phyloP scores from a whole-genome alignment of 768 basidiomycete species.

The Kwoniella dejecticola region DNA sequence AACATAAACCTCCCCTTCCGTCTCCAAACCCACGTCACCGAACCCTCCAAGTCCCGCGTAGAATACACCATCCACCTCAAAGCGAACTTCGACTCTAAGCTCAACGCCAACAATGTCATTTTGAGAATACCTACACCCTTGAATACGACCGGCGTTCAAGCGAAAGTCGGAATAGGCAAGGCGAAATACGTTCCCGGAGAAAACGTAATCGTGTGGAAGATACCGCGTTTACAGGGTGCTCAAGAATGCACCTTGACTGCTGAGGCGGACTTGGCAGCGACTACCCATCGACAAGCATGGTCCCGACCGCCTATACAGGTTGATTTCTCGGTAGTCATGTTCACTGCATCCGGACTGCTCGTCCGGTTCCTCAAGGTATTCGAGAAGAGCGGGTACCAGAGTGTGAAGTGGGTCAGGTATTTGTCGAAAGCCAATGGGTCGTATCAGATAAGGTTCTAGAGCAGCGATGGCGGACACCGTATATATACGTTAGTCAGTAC shows the following conservation, averaged over 20 bases:
- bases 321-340: conserved; percentile 97
- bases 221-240: conserved; percentile 88
- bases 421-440: conserved; percentile 89
- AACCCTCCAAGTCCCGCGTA: conserved; percentile 87
- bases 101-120: conserved; percentile 89
- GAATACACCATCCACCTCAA: conserved; percentile 86
- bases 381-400: conserved; percentile 91
- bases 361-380: conserved; percentile 98
- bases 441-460: conserved; percentile 73
- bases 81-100: conserved; percentile 85
- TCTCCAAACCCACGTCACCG: conserved; percentile 85
- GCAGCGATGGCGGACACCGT: neutral
- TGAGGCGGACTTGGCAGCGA: conserved; percentile 78
- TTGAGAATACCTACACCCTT: conserved; percentile 93
- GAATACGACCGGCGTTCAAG: conserved; percentile 88
- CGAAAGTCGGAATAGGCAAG: conserved; percentile 88
- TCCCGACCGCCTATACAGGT: conserved; percentile 96
- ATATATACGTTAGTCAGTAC: neutral
- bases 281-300: conserved; percentile 94
- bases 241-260: conserved; percentile 85
- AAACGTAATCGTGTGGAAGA: conserved; percentile 96
- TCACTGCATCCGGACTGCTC: conserved; percentile 91
- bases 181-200: conserved; percentile 96
- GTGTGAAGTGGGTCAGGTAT: conserved; percentile 94
- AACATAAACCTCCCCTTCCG: conserved; percentile 93